A percentile compares a stretch with the other conserved stretches of the same genome.
Evolutionary conservation across 176 grass and related monocot species (phyloP).

Genomic region (Phoenix roebelenii): DNA sequence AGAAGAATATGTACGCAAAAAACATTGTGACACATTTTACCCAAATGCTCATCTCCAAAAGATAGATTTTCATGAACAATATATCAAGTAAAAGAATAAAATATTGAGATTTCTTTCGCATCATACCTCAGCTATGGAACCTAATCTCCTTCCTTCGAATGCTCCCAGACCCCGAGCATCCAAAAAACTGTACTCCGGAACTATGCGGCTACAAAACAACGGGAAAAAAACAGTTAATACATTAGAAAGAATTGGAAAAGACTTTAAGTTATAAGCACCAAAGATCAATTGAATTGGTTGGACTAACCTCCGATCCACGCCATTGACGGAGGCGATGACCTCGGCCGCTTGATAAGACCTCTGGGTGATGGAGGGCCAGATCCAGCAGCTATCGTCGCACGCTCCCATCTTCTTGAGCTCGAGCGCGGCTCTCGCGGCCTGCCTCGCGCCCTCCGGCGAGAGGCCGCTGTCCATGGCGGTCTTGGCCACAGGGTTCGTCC

Average conservation of each 20-base stretch:
- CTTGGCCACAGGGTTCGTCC: conserved; percentile 79
- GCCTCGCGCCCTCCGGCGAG: conserved; percentile 53
- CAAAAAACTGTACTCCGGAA: conserved; percentile 94
- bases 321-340: conserved; percentile 76
- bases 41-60: too few species aligned
- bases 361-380: conserved; percentile 94
- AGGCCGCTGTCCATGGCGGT: conserved; percentile 88
- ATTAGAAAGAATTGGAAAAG: too few species aligned
- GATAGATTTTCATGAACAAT: too few species aligned
- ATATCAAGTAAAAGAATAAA: too few species aligned
- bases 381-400: conserved; percentile 89
- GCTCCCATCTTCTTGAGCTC: conserved; percentile 74
- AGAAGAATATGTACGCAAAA: too few species aligned
- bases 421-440: conserved; percentile 60
- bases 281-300: neutral
- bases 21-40: too few species aligned
- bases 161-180: conserved; percentile 83
- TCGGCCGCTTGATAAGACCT: conserved; percentile 83
- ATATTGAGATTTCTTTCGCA: neutral
- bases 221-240: neutral
- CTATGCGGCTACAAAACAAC: conserved; percentile 49
- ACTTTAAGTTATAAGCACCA: too few species aligned
- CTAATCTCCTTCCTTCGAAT: conserved; percentile 66
- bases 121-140: conserved; percentile 59
- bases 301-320: conserved; percentile 47